Base-by-base conservation (phyloP, 164 flowering plant species). In the Stephania cephalantha region DNA sequence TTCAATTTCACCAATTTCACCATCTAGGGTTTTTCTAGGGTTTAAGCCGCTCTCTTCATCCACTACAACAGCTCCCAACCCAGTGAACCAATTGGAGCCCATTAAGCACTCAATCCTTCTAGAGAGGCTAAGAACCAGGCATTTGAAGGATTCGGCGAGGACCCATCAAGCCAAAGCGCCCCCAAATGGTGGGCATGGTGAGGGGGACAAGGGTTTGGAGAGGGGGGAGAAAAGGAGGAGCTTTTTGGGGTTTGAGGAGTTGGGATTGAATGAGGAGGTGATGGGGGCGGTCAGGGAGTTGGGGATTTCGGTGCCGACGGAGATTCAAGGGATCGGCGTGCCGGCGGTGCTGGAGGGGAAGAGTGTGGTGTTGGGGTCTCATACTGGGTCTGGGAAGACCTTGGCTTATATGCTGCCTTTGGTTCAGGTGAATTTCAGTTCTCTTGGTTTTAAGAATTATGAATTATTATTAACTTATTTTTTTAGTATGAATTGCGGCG, bases 371-470 rank as follows among this genome's bases (percentile, higher is more conserved):
- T 85, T 95, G 89, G 99, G 98, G 42, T 95, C 98, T 65, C 98
- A 95, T 76, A 93, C 98, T 79, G 98, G 99, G 22, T 95, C 98
- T 71, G 98, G 99, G 48, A 95, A 95, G 84, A 95, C 98, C 58
- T 83, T 93, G 64, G 98, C 98, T 83, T 95, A 95, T 72, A 71
- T 93, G 90, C 79, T 93, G 83, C 99, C 98, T 72, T 86, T 95
- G 84, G 97, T 89, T 87, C 97, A 95, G 95, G 99, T 95, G 55
- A 22, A 35, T 35, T 35, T 35, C 3, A 35, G 42, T 2, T 35
- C 2, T 35, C 42, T 35, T 35, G 42, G 2, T 35, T 35, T 35
- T 35, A 2, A 35, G 42, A 35, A 35, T 2, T 35, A 35, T 35
- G 42, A 35, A 35, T 35, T 35, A 4, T 35, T 35, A 35, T 0